phyloP scores from a whole-genome alignment of 1,139 yeast genomes.

The Spathaspora jeffriesii region DNA sequence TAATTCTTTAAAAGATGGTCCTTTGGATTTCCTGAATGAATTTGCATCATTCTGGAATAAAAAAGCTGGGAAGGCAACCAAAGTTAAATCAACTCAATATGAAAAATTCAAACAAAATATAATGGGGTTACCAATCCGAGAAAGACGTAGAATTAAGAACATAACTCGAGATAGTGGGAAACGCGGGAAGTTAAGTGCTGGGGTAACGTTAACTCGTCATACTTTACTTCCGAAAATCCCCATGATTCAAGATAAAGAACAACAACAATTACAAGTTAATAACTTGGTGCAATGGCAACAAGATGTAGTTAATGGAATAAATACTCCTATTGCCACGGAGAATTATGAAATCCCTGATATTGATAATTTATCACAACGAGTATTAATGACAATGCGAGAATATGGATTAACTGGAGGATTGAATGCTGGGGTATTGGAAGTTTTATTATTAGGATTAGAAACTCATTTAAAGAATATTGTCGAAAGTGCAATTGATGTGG shows the following conservation, averaged over 20 bases:
- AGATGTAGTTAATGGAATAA: slow-evolving; percentile 88
- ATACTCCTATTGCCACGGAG: slow-evolving; percentile 80
- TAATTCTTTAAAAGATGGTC: slow-evolving; percentile 76
- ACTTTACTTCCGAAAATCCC: slow-evolving; percentile 89
- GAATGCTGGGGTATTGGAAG: slow-evolving; percentile 70
- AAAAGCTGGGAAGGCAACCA: slow-evolving; percentile 42
- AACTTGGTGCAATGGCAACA: slow-evolving; percentile 86
- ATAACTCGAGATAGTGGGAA: slow-evolving; percentile 85
- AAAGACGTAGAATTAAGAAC: slow-evolving; percentile 79
- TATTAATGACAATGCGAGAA: slow-evolving; percentile 86
- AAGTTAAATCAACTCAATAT: slow-evolving; percentile 62
- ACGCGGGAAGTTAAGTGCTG: slow-evolving; percentile 72
- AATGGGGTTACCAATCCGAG: slow-evolving; percentile 83
- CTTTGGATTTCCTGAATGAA: slow-evolving; percentile 41
- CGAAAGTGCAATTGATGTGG: slow-evolving; percentile 74
- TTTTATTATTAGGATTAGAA: slow-evolving; percentile 80
- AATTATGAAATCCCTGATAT: slow-evolving; percentile 81
- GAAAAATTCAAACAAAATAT: slow-evolving; percentile 85
- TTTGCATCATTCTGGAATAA: slow-evolving; percentile 62
- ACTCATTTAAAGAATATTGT: slow-evolving; percentile 72
- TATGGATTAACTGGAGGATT: slow-evolving; percentile 88
- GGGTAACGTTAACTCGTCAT: slow-evolving; percentile 80
- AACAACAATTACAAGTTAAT: slow-evolving; percentile 50
- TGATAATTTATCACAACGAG: slow-evolving; percentile 65
- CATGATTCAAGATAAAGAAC: slow-evolving; percentile 60